Evolutionary conservation across 2,329 filamentous ascomycete genomes (phyloP).

Genomic region (Xylariales sp.): DNA sequence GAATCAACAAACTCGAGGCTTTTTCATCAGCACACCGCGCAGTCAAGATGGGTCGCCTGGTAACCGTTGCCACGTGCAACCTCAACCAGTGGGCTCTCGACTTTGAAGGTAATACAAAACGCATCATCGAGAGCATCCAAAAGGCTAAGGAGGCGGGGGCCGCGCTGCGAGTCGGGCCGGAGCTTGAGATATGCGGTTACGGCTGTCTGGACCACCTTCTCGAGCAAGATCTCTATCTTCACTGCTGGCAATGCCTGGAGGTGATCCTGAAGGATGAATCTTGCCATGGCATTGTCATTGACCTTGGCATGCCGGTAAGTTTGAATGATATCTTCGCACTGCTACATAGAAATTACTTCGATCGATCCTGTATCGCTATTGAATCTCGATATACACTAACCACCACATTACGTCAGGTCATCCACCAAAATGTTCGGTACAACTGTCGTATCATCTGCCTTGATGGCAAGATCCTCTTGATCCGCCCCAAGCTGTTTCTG

Average conservation of each 20-base stretch:
- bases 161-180: slow-evolving; percentile 56
- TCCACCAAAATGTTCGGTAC: slow-evolving; percentile 58
- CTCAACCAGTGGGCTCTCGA: slow-evolving; percentile 45
- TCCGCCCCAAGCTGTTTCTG: slow-evolving; percentile 68
- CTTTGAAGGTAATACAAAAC: slow-evolving; percentile 50
- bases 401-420: too few species aligned
- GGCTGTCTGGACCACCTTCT: slow-evolving; percentile 64
- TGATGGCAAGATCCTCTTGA: slow-evolving; percentile 64
- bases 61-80: slow-evolving; percentile 31
- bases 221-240: slow-evolving; percentile 52
- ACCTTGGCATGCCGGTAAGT: slow-evolving; percentile 59
- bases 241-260: slow-evolving; percentile 59
- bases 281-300: slow-evolving; percentile 62
- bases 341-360: too few species aligned
- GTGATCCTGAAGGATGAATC: slow-evolving; percentile 56
- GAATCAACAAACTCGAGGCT: too few species aligned
- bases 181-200: slow-evolving; percentile 55
- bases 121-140: slow-evolving; percentile 58
- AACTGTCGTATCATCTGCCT: slow-evolving; percentile 63
- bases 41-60: slow-evolving; percentile 22
- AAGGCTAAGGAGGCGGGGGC: slow-evolving; percentile 52
- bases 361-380: too few species aligned
- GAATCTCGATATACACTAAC: too few species aligned
- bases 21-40: too few species aligned
- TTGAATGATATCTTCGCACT: too few species aligned